Conservation (phyloP, 768 basidiomycete genomes). For the Psilocybe azurescens region DNA sequence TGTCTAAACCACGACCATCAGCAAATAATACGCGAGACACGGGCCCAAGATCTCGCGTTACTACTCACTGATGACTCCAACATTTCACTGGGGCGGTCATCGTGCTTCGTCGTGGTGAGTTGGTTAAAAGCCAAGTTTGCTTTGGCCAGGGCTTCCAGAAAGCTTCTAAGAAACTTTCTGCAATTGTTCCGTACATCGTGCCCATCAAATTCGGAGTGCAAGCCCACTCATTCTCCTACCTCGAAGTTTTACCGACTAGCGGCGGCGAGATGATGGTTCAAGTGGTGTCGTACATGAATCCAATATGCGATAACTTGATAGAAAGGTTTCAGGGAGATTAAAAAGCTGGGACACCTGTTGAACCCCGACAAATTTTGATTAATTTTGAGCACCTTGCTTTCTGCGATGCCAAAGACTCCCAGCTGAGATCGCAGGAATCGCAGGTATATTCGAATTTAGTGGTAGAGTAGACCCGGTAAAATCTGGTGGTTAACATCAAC, state of each 20-base stretch:
- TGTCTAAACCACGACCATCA: slow-evolving; percentile 3
- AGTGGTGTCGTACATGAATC: neutral
- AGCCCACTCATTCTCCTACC: neutral
- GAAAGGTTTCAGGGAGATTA: too few relatives aligned
- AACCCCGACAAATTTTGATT: too few relatives aligned
- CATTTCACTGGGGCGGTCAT: neutral
- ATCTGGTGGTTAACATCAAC: too few relatives aligned
- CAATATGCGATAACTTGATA: too few relatives aligned
- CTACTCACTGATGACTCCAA: neutral
- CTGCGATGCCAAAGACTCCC: too few relatives aligned
- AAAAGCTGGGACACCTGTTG: neutral
- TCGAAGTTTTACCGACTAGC: too few relatives aligned
- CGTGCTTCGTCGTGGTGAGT: neutral
- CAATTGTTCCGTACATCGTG: neutral
- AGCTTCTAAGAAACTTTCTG: neutral
- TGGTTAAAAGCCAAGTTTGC: neutral
- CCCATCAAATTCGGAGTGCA: neutral
- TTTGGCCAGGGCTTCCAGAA: slow-evolving; percentile 1
- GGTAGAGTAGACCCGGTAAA: too few relatives aligned
- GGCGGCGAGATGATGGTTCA: neutral
- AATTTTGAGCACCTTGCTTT: too few relatives aligned
- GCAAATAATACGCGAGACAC: slow-evolving; percentile 5
- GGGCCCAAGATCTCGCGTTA: slow-evolving; percentile 3
- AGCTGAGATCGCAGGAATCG: too few relatives aligned
- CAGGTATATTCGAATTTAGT: too few relatives aligned